Conservation (phyloP, 441 rosid species). For the Mallotus japonicus region DNA sequence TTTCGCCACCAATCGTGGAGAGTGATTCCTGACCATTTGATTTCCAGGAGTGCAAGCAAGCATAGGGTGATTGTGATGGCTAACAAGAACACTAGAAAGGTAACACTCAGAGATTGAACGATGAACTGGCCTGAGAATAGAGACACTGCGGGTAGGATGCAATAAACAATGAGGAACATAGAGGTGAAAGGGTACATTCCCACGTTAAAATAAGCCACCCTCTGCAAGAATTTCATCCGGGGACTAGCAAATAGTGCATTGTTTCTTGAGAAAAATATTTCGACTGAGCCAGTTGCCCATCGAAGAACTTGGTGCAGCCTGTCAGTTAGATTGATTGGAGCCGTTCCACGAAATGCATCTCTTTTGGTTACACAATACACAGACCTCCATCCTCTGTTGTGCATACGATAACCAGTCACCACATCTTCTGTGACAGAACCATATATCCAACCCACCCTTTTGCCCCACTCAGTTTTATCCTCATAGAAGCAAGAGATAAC, state of each 20-base stretch:
- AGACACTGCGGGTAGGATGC: constrained; percentile 63
- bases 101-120: constrained; percentile 49
- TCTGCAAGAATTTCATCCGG: constrained; percentile 64
- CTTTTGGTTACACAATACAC: constrained; percentile 63
- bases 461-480: constrained; percentile 79
- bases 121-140: constrained; percentile 71
- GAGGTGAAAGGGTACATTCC: constrained; percentile 85
- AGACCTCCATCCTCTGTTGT: constrained; percentile 75
- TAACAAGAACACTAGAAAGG: constrained; percentile 52
- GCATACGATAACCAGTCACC: constrained; percentile 76
- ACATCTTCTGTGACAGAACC: constrained; percentile 80
- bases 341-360: constrained; percentile 71
- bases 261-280: constrained; percentile 74
- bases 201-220: constrained; percentile 63
- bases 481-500: constrained; percentile 87
- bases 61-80: constrained; percentile 57
- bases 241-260: constrained; percentile 57
- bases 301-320: constrained; percentile 77
- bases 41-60: constrained; percentile 59
- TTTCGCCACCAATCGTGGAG: constrained; percentile 79
- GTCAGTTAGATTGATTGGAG: constrained; percentile 68
- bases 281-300: constrained; percentile 86
- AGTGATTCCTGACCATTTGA: constrained; percentile 69
- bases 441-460: constrained; percentile 70
- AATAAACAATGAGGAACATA: constrained; percentile 62